Evolutionary conservation across 345 rosid species (phyloP).

Genomic region (Garcia nutans): DNA sequence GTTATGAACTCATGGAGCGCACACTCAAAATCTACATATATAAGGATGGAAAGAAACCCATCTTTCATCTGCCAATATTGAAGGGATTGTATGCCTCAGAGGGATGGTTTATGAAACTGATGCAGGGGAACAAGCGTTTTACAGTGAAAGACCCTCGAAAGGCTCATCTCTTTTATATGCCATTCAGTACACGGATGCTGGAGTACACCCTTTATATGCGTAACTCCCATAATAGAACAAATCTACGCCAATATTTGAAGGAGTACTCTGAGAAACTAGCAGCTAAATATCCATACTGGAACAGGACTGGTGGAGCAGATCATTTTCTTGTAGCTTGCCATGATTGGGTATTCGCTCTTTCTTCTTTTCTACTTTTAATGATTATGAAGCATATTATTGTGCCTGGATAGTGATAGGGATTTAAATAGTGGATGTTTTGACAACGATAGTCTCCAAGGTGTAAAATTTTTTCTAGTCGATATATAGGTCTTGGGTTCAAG

Average conservation of each 20-base stretch:
- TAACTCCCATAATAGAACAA: conserved; percentile 86
- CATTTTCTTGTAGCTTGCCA: conserved; percentile 97
- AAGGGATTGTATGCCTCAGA: conserved; percentile 98
- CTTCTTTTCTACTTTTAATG: conserved; percentile 8
- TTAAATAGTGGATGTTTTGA: conserved; percentile 2
- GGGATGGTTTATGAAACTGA: conserved; percentile 98
- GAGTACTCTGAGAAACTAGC: conserved; percentile 67
- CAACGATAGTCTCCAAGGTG: not conserved
- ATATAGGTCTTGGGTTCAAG: not conserved
- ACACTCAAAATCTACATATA: conserved; percentile 73
- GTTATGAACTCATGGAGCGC: conserved; percentile 90
- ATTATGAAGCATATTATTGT: conserved; percentile 6
- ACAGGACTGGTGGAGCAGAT: conserved; percentile 90
- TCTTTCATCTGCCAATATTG: conserved; percentile 81
- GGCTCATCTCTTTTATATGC: conserved; percentile 92
- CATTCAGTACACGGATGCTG: conserved; percentile 91
- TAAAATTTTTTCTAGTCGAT: not conserved
- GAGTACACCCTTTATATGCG: conserved; percentile 82
- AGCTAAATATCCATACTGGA: conserved; percentile 83
- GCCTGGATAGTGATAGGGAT: not conserved
- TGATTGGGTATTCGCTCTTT: conserved; percentile 72
- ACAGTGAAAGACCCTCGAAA: conserved; percentile 74
- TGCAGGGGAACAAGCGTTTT: conserved; percentile 74
- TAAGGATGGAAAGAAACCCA: conserved; percentile 81
- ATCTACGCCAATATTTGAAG: conserved; percentile 67